A percentile compares a stretch with the other conserved stretches of the same genome.
Evolutionary conservation across 495 filamentous ascomycete species (phyloP).

Genomic region (Pyrenula aspistea): DNA sequence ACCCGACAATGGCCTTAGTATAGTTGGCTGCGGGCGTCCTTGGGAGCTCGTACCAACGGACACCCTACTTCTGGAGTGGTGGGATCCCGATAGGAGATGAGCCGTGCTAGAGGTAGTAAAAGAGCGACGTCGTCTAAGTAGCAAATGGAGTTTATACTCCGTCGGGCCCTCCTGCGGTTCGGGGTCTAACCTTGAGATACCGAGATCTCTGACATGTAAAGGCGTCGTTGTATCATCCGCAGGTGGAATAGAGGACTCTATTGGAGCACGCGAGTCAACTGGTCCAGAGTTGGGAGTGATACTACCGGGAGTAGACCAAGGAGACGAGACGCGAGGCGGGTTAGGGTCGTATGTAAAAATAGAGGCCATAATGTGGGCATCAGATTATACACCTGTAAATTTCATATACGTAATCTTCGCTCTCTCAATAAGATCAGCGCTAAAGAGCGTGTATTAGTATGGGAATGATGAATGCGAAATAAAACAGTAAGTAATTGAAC

Average conservation of each 20-base stretch:
- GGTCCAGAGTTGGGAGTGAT: constrained; percentile 23
- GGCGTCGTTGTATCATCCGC: constrained; percentile 24
- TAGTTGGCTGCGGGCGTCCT: constrained; percentile 5
- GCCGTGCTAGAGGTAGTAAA: constrained; percentile 55
- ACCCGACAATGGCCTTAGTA: constrained; percentile 5
- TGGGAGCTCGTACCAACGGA: constrained; percentile 9
- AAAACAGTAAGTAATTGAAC: constrained; percentile 42
- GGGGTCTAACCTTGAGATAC: constrained; percentile 66
- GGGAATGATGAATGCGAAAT: constrained; percentile 33
- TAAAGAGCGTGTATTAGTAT: constrained; percentile 38
- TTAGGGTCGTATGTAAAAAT: constrained; percentile 92
- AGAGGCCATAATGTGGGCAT: constrained; percentile 58
- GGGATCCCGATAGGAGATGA: constrained; percentile 44
- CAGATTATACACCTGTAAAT: neutral
- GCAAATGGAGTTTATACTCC: constrained; percentile 93
- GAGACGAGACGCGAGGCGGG: constrained; percentile 76
- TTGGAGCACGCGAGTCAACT: neutral
- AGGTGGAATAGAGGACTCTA: neutral
- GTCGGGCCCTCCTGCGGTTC: constrained; percentile 91
- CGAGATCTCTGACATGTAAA: constrained; percentile 51
- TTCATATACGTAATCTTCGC: constrained; percentile 11
- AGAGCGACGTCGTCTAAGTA: constrained; percentile 64
- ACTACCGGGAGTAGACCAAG: constrained; percentile 56
- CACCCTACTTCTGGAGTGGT: constrained; percentile 33
- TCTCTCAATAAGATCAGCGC: constrained; percentile 9